These are phyloP conservation scores for Blastomyces silverae DNA, from an alignment of 2,329 filamentous ascomycete genomes.

Conservation along the genomic window DNA sequence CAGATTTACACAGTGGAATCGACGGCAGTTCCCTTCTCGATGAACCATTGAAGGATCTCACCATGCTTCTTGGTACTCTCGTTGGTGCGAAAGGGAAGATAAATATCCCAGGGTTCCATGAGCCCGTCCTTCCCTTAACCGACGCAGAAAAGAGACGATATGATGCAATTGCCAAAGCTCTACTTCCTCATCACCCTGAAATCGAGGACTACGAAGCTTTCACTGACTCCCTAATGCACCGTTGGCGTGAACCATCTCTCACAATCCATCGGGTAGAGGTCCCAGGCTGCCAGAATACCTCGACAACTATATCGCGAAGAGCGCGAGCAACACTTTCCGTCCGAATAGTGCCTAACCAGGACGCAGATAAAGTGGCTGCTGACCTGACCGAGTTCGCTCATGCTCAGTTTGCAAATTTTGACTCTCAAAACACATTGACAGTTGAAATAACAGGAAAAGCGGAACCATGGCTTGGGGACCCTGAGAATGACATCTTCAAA, in stretches of 20 bases:
- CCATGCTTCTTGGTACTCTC: slow-evolving; percentile 71
- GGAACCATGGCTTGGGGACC: slow-evolving; percentile 93
- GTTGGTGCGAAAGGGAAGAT: slow-evolving; percentile 75
- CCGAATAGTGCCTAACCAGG: slow-evolving; percentile 87
- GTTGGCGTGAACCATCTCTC: slow-evolving; percentile 91
- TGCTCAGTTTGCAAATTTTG: slow-evolving; percentile 64
- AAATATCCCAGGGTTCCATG: slow-evolving; percentile 81
- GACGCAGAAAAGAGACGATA: slow-evolving; percentile 72
- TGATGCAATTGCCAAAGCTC: slow-evolving; percentile 70
- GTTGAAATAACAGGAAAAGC: slow-evolving; percentile 87
- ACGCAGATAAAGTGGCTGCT: slow-evolving; percentile 67
- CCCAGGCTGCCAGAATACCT: slow-evolving; percentile 79
- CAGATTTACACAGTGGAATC: slow-evolving; percentile 93
- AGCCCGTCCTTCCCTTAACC: slow-evolving; percentile 69
- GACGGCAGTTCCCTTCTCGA: slow-evolving; percentile 81
- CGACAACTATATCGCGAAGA: slow-evolving; percentile 74
- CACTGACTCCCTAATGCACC: slow-evolving; percentile 77
- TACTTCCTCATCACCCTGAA: slow-evolving; percentile 64
- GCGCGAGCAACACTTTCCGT: slow-evolving; percentile 85
- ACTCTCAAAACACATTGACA: slow-evolving; percentile 71
- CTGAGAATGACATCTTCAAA: slow-evolving; percentile 81
- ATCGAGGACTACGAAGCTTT: slow-evolving; percentile 61
- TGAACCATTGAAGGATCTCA: slow-evolving; percentile 86
- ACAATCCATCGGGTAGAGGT: slow-evolving; percentile 92
- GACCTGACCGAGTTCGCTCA: slow-evolving; percentile 61